Evolutionary conservation across 2,329 filamentous ascomycete genomes (phyloP), one percentile per base, ranked within the genome.

Genomic region (Metarhizium brunneum): DNA sequence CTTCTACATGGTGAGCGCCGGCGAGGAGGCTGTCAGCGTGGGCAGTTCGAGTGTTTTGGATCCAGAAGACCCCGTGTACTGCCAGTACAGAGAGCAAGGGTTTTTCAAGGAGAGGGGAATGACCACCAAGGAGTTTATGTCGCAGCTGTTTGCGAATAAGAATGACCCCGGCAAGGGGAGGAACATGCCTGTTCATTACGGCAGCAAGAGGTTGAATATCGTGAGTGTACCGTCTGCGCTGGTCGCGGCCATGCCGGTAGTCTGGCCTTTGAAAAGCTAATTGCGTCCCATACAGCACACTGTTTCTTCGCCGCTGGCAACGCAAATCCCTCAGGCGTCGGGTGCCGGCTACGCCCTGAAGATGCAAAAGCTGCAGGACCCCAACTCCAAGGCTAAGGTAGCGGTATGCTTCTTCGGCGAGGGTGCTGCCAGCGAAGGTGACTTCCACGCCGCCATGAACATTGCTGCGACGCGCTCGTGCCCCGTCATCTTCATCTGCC

Each of bases 131-230:
- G 85, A 97, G 57, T 97, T 97, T 66, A 97, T 99, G 94, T 87
- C 84, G 63, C 94, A 99, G 69, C 74, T 99, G 8, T 96, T 97
- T 73, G 85, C 92, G 20, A 97, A 96, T 67, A 81, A 76, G 54
- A 82, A 90, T 60, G 94, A 99, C 64, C 71, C 78, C 0, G 92
- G 92, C 1, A 81, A 79, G 58, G 94, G 92, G 1, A 84, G 92
- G 59, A 97, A 96, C 65, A 99, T 99, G 94, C 94, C 94, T 0
- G 89, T 97, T 14, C 94, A 99, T 72, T 99, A 97, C 66, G 92
- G 92, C 50, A 91, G 87, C 69, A 83, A 79, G 56, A 85, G 89
- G 60, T 76, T 95, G 56, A 90, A 96, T 63, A 91, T 96, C 65
- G 88, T 92, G 68, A 68, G 82, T 75, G 20, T 1, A 47, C 18